Percentiles rank a stretch among this genome's conserved stretches.
These are phyloP conservation scores for Fusarium sp. DNA, from an alignment of 2,329 filamentous ascomycete species.

Conservation along the genomic window DNA sequence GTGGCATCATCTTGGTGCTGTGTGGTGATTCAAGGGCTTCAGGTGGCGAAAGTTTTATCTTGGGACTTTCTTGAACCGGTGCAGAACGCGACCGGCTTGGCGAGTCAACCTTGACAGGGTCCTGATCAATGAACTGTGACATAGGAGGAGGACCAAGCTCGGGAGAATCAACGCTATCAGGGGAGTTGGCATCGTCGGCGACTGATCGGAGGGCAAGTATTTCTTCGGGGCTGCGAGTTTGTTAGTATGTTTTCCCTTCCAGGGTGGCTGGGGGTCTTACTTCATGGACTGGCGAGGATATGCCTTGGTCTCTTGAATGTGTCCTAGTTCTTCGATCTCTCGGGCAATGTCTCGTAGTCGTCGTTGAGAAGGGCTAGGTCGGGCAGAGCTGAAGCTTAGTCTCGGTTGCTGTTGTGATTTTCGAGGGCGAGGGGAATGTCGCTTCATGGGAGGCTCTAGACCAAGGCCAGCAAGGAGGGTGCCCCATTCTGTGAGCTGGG, in stretches of 20 bases:
- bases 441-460: conserved; percentile 66
- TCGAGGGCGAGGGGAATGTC: conserved; percentile 55
- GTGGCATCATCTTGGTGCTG: conserved; percentile 28
- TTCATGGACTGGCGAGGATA: conserved; percentile 77
- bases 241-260: conserved; percentile 45
- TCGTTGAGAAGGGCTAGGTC: conserved; percentile 65
- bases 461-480: conserved; percentile 75
- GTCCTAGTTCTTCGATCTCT: conserved; percentile 64
- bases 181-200: conserved; percentile 58
- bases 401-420: conserved; percentile 56
- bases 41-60: conserved; percentile 47
- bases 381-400: conserved; percentile 53
- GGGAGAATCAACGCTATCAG: conserved; percentile 70
- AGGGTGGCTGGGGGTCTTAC: conserved; percentile 59
- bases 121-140: conserved; percentile 69
- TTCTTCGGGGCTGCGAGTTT: conserved; percentile 65
- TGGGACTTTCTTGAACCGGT: conserved; percentile 39
- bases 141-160: conserved; percentile 75
- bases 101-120: conserved; percentile 66
- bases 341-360: conserved; percentile 68
- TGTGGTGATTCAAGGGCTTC: conserved; percentile 47
- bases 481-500: conserved; percentile 78
- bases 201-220: conserved; percentile 69
- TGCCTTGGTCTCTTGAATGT: conserved; percentile 75
- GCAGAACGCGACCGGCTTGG: conserved; percentile 47